Conservation (phyloP, 768 basidiomycete species). For the Pilatotrama ljubarskyi region DNA sequence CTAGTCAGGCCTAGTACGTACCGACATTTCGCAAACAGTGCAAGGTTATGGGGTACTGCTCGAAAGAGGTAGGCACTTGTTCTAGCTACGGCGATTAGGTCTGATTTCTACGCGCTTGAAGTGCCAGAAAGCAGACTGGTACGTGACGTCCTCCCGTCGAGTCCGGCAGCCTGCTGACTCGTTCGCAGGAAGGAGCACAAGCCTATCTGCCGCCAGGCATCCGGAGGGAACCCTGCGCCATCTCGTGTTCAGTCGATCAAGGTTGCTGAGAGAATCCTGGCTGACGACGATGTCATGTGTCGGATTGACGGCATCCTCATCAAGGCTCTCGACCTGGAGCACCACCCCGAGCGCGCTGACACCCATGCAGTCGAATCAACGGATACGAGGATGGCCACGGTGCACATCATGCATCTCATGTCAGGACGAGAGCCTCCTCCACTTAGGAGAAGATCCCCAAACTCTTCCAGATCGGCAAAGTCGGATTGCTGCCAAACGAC, state of each 20-base stretch:
- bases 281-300: slow-evolving; percentile 16
- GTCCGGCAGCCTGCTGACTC: background rate
- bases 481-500: background rate
- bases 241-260: slow-evolving; percentile 13
- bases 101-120: background rate
- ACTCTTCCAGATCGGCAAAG: slow-evolving; percentile 18
- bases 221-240: background rate
- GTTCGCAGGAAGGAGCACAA: slow-evolving; percentile 17
- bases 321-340: slow-evolving; percentile 15
- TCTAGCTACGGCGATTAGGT: background rate
- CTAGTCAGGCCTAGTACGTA: background rate
- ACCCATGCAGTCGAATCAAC: slow-evolving; percentile 3
- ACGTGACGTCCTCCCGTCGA: background rate
- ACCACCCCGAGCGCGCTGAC: slow-evolving; percentile 18
- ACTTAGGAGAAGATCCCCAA: slow-evolving; percentile 12
- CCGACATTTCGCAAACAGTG: background rate
- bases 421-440: slow-evolving; percentile 8
- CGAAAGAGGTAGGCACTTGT: slow-evolving; percentile 1
- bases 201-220: background rate
- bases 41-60: slow-evolving; percentile 18
- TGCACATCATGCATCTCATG: slow-evolving; percentile 1
- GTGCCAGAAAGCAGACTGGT: slow-evolving; percentile 19
- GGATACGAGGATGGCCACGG: background rate
- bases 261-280: slow-evolving; percentile 8
- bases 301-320: slow-evolving; percentile 18